These are phyloP conservation scores for Lizonia empirigonia DNA, from an alignment of 2,329 filamentous ascomycete genomes.

Conservation along the genomic window DNA sequence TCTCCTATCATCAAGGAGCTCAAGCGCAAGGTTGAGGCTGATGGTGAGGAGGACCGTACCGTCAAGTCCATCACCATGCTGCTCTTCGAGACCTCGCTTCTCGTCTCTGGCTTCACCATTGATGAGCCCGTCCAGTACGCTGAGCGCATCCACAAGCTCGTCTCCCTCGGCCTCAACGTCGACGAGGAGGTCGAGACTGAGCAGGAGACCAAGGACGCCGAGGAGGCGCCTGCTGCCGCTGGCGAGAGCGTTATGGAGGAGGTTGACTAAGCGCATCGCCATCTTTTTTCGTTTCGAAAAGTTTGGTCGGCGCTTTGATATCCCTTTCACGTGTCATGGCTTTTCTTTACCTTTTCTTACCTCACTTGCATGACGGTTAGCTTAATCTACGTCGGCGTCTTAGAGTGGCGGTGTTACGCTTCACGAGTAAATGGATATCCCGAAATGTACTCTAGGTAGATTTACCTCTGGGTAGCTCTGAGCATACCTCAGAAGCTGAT, in stretches of 20 bases:
- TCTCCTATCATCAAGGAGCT: conserved; percentile 98
- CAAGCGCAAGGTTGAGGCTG: conserved; percentile 97
- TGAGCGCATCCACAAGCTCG: conserved; percentile 99
- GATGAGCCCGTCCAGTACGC: conserved; percentile 98
- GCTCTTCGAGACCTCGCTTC: conserved; percentile 96
- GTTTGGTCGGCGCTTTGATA: conserved; percentile 48
- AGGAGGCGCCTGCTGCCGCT: conserved; percentile 66
- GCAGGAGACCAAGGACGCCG: conserved; percentile 61
- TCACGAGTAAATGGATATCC: conserved; percentile 46
- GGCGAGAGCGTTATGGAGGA: conserved; percentile 99
- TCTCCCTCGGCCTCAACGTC: conserved; percentile 95
- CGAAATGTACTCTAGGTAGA: conserved; percentile 45
- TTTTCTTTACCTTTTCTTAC: conserved; percentile 37
- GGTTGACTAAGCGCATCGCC: conserved; percentile 75
- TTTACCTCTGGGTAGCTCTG: conserved; percentile 34
- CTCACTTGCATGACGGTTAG: conserved; percentile 43
- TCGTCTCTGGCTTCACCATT: conserved; percentile 99
- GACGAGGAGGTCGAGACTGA: conserved; percentile 85
- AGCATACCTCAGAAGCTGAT: conserved; percentile 27
- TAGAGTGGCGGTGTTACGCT: conserved; percentile 41
- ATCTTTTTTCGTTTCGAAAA: conserved; percentile 41
- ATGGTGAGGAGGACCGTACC: conserved; percentile 97
- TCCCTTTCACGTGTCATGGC: conserved; percentile 49
- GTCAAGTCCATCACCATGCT: conserved; percentile 99
- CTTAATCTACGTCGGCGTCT: conserved; percentile 42